phyloP scores from a whole-genome alignment of 345 rosid species.

The Excoecaria agallocha region DNA sequence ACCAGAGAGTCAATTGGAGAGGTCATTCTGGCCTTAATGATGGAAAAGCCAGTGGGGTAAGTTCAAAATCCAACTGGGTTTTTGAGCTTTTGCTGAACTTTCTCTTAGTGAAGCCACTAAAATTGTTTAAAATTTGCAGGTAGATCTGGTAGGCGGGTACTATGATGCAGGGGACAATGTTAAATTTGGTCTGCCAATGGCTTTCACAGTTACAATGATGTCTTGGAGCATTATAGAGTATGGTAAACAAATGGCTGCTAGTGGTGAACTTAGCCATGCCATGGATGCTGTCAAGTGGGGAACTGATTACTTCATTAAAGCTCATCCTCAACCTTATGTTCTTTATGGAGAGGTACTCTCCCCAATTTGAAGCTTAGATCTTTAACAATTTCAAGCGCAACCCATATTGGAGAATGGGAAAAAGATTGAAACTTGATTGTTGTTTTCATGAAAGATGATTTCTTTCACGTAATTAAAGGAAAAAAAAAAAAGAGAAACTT shows the following conservation, averaged over 20 bases:
- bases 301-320: constrained; percentile 91
- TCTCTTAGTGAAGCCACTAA: too few species aligned
- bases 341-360: constrained; percentile 88
- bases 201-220: constrained; percentile 96
- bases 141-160: constrained; percentile 96
- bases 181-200: constrained; percentile 98
- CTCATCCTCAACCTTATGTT: constrained; percentile 87
- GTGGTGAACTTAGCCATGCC: constrained; percentile 83
- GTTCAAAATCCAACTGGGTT: constrained; percentile 23
- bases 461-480: neutral
- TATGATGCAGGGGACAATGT: constrained; percentile 99
- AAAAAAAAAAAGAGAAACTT: too few species aligned
- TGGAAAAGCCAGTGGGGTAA: constrained; percentile 96
- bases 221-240: constrained; percentile 97
- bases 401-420: too few species aligned
- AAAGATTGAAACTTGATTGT: too few species aligned
- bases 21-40: constrained; percentile 83
- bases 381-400: too few species aligned
- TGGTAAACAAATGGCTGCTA: constrained; percentile 65
- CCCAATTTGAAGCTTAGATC: neutral
- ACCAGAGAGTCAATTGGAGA: constrained; percentile 92
- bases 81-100: neutral
- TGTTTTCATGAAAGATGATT: too few species aligned
- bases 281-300: constrained; percentile 96
- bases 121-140: constrained; percentile 38